phyloP scores from a whole-genome alignment of 306 rosid genomes.

The Cucurbita moschata region DNA sequence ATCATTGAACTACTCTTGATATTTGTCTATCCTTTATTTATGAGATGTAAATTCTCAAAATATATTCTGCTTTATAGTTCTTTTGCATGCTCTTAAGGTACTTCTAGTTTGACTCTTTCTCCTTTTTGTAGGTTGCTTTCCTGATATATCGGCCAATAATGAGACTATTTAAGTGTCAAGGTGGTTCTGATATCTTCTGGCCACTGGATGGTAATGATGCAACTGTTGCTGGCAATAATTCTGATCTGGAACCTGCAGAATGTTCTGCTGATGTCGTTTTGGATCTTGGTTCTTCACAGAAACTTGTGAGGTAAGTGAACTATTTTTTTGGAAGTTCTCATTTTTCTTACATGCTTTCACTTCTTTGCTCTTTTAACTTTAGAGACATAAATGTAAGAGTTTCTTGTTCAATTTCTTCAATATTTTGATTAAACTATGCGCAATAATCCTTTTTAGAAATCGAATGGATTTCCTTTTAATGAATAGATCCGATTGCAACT shows the following conservation, averaged over 20 bases:
- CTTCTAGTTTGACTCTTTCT: background rate
- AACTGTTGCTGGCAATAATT: slow-evolving; percentile 26
- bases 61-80: background rate
- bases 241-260: slow-evolving; percentile 43
- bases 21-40: background rate
- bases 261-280: slow-evolving; percentile 38
- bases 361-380: background rate
- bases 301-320: slow-evolving; percentile 36
- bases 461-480: no score
- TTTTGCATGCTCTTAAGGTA: background rate
- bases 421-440: background rate
- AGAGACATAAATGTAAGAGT: no score
- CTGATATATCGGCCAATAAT: slow-evolving; percentile 90
- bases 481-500: no score
- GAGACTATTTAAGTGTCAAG: slow-evolving; percentile 70
- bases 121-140: slow-evolving; percentile 61
- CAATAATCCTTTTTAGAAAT: no score
- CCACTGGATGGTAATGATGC: slow-evolving; percentile 52
- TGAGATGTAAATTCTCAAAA: background rate
- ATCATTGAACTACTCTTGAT: background rate
- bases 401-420: background rate
- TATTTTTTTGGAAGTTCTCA: background rate
- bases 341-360: background rate
- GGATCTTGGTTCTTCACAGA: slow-evolving; percentile 56
- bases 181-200: slow-evolving; percentile 62